Evolutionary conservation across 2,329 filamentous ascomycete species (phyloP), one percentile per base, ranked within the genome.

Genomic region (Paecilomyces niveus): DNA sequence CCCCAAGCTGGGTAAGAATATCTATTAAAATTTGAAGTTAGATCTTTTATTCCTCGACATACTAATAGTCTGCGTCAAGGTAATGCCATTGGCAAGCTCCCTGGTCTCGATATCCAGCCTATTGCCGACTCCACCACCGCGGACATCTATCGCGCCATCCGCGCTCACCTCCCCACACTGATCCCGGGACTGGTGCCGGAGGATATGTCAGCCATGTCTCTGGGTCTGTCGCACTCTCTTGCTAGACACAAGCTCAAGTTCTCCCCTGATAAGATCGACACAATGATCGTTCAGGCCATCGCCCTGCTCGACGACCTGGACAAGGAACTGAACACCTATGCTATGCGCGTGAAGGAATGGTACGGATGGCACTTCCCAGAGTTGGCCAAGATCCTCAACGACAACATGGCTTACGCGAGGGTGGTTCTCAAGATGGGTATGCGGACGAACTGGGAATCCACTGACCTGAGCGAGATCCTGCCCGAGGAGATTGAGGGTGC

Each of bases 341-440:
- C 94, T 64, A 99, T 99, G 94, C 85, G 94, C 75, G 92, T 97
- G 62, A 97, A 97, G 86, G 94, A 99, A 78, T 99, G 94, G 94
- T 99, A 99, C 74, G 94, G 94, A 70, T 99, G 94, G 94, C 94
- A 97, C 78, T 99, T 97, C 81, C 94, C 94, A 49, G 94, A 99
- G 81, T 87, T 99, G 83, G 92, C 90, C 71, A 93, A 92, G 79
- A 96, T 97, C 71, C 83, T 97, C 67, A 95, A 95, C 76, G 94
- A 99, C 83, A 99, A 99, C 78, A 80, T 96, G 62, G 92, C 92
- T 64, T 99, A 96, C 74, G 87, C 92, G 60, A 88, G 88, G 65
- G 87, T 99, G 59, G 91, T 99, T 59, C 79, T 96, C 55, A 85
- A 88, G 64, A 90, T 96, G 81, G 94, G 94, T 67, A 90, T 95